These are phyloP conservation scores for Luffa aegyptiaca DNA, from an alignment of 306 rosid genomes.

Conservation along the genomic window DNA sequence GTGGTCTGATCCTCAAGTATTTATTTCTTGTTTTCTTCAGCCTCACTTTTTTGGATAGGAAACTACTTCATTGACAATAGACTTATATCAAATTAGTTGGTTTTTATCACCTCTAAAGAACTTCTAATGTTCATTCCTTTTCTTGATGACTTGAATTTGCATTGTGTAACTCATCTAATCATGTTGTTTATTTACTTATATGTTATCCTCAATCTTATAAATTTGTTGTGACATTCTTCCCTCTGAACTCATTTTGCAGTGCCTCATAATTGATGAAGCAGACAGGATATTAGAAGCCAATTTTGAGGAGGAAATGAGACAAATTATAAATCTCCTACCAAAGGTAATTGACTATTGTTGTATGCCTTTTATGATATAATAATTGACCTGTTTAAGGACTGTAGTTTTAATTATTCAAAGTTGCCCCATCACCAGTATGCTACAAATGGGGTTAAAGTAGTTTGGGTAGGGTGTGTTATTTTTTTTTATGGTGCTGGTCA, in stretches of 20 bases:
- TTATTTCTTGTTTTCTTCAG: neutral
- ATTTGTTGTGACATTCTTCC: neutral
- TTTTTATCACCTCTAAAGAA: neutral
- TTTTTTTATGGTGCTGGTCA: neutral
- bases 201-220: neutral
- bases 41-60: neutral
- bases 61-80: neutral
- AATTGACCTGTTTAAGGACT: neutral
- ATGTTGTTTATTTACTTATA: neutral
- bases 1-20: neutral
- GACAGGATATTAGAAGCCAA: slow-evolving; percentile 93
- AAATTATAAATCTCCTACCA: slow-evolving; percentile 67
- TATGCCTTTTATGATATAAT: neutral
- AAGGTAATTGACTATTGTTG: slow-evolving; percentile 35
- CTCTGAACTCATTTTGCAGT: slow-evolving; percentile 28
- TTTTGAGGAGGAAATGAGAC: slow-evolving; percentile 96
- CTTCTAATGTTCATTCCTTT: neutral
- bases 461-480: neutral
- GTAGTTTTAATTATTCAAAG: neutral
- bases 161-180: neutral
- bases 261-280: slow-evolving; percentile 89
- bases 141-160: neutral
- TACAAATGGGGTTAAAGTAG: neutral
- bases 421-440: neutral
- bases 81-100: neutral